Evolutionary conservation across 2,329 filamentous ascomycete species (phyloP).

Genomic region (Neodidymelliopsis sp.): DNA sequence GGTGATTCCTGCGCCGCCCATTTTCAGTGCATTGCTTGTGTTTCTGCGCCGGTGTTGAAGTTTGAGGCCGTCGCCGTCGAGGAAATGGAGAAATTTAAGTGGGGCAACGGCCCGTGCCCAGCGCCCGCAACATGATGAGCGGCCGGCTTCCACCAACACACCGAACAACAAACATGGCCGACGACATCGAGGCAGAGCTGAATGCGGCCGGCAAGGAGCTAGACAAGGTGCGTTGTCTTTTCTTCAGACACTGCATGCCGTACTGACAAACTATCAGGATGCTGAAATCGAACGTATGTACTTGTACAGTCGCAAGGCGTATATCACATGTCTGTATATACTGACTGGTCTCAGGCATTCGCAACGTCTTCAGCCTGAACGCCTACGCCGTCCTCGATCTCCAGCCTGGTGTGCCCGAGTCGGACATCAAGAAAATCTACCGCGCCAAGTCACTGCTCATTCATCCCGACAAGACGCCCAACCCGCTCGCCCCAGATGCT

Average conservation of each 20-base stretch:
- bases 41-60: slow-evolving; percentile 1
- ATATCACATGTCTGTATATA: neutral
- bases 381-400: slow-evolving; percentile 94
- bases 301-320: slow-evolving; percentile 12
- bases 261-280: slow-evolving; percentile 65
- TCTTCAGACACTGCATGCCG: neutral
- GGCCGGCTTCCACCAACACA: slow-evolving; percentile 10
- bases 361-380: slow-evolving; percentile 85
- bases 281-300: slow-evolving; percentile 83
- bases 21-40: slow-evolving; percentile 16
- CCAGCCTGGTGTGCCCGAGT: slow-evolving; percentile 92
- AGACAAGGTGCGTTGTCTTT: slow-evolving; percentile 69
- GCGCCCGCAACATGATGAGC: neutral
- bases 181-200: slow-evolving; percentile 72
- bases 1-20: slow-evolving; percentile 46
- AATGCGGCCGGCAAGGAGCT: slow-evolving; percentile 89
- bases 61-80: neutral
- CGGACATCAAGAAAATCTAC: slow-evolving; percentile 93
- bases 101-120: slow-evolving; percentile 33
- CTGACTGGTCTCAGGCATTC: slow-evolving; percentile 62
- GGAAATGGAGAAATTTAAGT: slow-evolving; percentile 35
- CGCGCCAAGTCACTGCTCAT: slow-evolving; percentile 98
- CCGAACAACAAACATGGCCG: slow-evolving; percentile 53
- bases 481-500: slow-evolving; percentile 88
- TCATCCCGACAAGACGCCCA: slow-evolving; percentile 96